Base-by-base conservation (phyloP, 495 filamentous ascomycete species). In the Chaetomidium leptoderma region DNA sequence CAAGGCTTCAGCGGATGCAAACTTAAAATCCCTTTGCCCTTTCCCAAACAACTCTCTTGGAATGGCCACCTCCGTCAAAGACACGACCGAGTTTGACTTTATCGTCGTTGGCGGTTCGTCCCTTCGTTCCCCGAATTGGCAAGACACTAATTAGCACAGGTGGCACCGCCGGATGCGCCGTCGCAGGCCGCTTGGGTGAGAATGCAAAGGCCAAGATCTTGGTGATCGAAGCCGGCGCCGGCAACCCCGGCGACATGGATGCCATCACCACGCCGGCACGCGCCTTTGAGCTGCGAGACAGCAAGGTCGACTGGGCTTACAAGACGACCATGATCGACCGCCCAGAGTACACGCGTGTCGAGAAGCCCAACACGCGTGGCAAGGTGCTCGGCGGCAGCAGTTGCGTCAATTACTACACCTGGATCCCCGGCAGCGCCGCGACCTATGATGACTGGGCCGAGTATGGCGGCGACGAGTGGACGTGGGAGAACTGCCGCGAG, bases 291-390 rank as follows among this genome's bases (percentile, higher is more conserved):
- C 72, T 79, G 37, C 77, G 82, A 36, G 75, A 77, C 49, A 77
- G 82, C 56, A 82, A 84, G 60, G 72, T 80, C 51, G 83, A 86
- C 70, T 86, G 82, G 83, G 72, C 66, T 1, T 85, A 83, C 73
- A 84, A 86, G 71, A 81, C 81, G 0, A 83, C 80, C 27, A 79
- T 86, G 75, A 76, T 86, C 69, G 76, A 83, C 53, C 76, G 81
- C 7, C 76, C 77, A 16, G 83, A 85, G 55, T 85, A 85, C 63
- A 77, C 77, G 51, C 80, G 83, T 6, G 64, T 85, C 33, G 83
- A 85, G 65, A 85, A 84, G 70, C 82, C 80, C 35, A 84, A 83
- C 60, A 85, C 79, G 43, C 77, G 82, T 47, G 85, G 83, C 32
- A 79, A 76, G 53, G 78, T 80, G 54, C 75, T 87, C 16, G 81